Evolutionary conservation across 345 rosid genomes (phyloP).

Genomic region (Bretschneidera sinensis): DNA sequence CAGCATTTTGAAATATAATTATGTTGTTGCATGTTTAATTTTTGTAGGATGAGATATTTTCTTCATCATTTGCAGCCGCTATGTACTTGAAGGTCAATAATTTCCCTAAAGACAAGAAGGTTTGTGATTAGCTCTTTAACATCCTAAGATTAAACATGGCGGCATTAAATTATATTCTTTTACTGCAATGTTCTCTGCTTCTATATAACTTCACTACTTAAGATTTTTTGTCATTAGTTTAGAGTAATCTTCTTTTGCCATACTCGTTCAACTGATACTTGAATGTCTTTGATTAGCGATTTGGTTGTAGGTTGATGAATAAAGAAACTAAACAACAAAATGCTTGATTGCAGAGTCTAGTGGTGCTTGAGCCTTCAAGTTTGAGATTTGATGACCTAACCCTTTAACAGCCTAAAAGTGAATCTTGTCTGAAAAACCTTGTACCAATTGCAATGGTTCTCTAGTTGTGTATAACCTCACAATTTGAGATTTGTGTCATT

Average conservation of each 20-base stretch:
- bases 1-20: no score
- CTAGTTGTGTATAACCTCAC: not conserved
- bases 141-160: not conserved
- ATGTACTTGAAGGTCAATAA: constrained; percentile 77
- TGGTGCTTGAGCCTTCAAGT: no score
- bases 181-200: not conserved
- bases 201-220: not conserved
- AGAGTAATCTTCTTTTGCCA: no score
- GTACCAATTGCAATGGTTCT: no score
- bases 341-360: not conserved
- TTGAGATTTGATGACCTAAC: no score
- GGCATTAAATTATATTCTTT: not conserved
- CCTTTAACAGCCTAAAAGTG: no score
- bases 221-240: not conserved
- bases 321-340: no score
- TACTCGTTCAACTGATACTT: not conserved
- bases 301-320: not conserved
- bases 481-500: not conserved
- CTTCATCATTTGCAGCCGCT: constrained; percentile 90
- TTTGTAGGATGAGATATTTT: constrained; percentile 79
- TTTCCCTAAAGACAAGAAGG: constrained; percentile 79
- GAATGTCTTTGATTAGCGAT: not conserved
- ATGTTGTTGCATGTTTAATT: not conserved
- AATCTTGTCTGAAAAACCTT: no score
- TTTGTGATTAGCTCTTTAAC: constrained; percentile 5